Percentiles rank a stretch among this genome's conserved stretches.
phyloP scores from a whole-genome alignment of 768 basidiomycete genomes.

The Lactarius akahatsu region DNA sequence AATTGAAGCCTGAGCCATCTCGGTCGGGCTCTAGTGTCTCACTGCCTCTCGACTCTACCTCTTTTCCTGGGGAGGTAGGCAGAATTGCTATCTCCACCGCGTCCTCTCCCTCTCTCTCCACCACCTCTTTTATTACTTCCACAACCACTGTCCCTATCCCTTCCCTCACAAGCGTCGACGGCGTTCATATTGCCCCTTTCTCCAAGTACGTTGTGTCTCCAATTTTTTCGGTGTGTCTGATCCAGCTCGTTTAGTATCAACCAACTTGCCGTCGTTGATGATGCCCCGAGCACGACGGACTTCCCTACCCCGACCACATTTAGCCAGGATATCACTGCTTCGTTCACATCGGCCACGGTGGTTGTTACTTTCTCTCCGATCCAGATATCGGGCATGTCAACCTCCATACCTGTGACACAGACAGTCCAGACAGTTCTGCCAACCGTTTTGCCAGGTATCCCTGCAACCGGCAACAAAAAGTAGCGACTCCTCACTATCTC shows the following conservation, averaged over 20 bases:
- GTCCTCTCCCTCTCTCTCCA: neutral
- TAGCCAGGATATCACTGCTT: neutral
- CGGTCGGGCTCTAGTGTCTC: neutral
- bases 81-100: neutral
- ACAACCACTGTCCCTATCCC: neutral
- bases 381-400: conserved; percentile 1
- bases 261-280: neutral
- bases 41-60: neutral
- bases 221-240: neutral
- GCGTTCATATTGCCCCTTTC: neutral
- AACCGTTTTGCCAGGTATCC: neutral
- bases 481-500: neutral
- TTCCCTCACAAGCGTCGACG: neutral
- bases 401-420: neutral
- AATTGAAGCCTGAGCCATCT: neutral
- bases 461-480: neutral
- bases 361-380: neutral
- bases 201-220: neutral
- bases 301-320: too few relatives aligned
- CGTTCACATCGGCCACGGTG: neutral
- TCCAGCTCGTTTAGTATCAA: neutral
- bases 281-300: neutral
- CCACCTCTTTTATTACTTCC: neutral
- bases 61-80: neutral
- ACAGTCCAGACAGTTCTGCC: neutral